Evolutionary conservation across 179 eudicot genomes (phyloP).

Genomic region (Dionaea muscipula): DNA sequence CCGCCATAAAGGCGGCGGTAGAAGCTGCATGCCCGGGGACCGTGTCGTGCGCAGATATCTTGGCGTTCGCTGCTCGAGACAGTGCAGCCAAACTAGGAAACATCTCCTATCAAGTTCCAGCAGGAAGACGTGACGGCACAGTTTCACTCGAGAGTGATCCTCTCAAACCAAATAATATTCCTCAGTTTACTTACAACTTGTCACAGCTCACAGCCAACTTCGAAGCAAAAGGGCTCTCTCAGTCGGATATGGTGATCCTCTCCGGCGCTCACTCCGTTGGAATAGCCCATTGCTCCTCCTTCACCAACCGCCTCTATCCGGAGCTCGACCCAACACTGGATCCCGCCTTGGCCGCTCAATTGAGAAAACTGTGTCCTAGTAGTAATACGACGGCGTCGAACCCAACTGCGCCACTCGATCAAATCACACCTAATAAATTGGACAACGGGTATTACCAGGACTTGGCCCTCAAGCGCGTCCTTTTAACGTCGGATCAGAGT

Average conservation of each 20-base stretch:
- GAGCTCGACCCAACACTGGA: conserved; percentile 12
- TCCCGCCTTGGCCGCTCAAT: conserved; percentile 3
- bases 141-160: conserved; percentile 1
- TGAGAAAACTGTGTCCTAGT: conserved; percentile 11
- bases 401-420: conserved; percentile 4
- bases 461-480: conserved; percentile 4
- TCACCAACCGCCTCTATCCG: conserved; percentile 6
- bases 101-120: conserved; percentile 5
- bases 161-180: neutral
- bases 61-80: conserved; percentile 13
- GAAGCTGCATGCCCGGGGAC: conserved; percentile 9
- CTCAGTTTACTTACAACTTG: neutral
- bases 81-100: conserved; percentile 7
- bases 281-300: conserved; percentile 12
- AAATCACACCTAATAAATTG: conserved; percentile 1
- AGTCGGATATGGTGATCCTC: conserved; percentile 13
- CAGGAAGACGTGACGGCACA: conserved; percentile 2
- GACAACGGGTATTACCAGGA: conserved; percentile 10
- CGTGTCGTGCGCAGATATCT: conserved; percentile 6
- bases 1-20: neutral
- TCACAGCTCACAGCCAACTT: conserved; percentile 4
- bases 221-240: conserved; percentile 1
- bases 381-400: neutral
- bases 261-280: conserved; percentile 25
- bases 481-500: conserved; percentile 33